A percentile compares a stretch with the other conserved stretches of the same genome.
These are phyloP conservation scores for Isatis lusitanica DNA, from an alignment of 441 rosid species.

Conservation along the genomic window DNA sequence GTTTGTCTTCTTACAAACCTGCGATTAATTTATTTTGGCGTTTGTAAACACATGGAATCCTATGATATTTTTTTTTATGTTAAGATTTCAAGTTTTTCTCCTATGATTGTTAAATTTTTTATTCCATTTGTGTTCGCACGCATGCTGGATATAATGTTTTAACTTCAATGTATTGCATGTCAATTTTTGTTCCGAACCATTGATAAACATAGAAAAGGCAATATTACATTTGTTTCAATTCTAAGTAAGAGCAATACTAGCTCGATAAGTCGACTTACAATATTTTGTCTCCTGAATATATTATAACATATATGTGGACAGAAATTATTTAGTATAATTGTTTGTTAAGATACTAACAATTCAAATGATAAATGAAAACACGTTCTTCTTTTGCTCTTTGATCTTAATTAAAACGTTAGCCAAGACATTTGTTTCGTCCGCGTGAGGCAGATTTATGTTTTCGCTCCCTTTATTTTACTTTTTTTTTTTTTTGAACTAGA, in stretches of 20 bases:
- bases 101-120: neutral
- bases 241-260: neutral
- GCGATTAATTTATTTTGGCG: conserved; percentile 13
- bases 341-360: too few species aligned
- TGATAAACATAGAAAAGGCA: neutral
- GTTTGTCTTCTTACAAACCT: conserved; percentile 7
- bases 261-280: neutral
- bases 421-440: neutral
- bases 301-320: too few species aligned
- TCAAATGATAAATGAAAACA: too few species aligned
- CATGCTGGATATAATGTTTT: neutral
- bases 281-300: too few species aligned
- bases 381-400: neutral
- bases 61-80: neutral
- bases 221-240: neutral
- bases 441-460: neutral
- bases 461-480: neutral
- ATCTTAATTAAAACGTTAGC: neutral
- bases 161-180: neutral
- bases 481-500: too few species aligned
- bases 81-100: conserved; percentile 13
- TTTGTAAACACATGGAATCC: conserved; percentile 24
- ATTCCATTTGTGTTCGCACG: neutral
- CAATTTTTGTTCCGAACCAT: neutral
- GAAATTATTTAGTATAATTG: too few species aligned